These are phyloP conservation scores for Maudiozyma barnettii DNA, from an alignment of 805 yeast genomes.

Conservation along the genomic window DNA sequence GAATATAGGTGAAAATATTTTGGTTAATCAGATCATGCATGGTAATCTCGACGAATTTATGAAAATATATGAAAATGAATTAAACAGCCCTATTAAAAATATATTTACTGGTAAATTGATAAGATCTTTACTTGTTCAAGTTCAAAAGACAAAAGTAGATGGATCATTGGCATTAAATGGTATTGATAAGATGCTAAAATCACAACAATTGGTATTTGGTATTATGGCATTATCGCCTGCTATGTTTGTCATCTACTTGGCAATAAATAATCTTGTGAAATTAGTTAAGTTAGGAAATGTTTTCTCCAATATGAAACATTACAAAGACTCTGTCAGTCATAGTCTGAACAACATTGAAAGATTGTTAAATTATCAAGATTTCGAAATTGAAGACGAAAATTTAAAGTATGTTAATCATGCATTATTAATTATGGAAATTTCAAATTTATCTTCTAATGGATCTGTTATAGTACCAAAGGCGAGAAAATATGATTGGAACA, in stretches of 20 bases:
- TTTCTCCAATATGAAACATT: constrained; percentile 20
- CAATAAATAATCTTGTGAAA: constrained; percentile 28
- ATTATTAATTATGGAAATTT: constrained; percentile 53
- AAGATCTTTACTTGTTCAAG: constrained; percentile 72
- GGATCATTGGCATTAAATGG: constrained; percentile 86
- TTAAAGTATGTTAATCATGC: constrained; percentile 42
- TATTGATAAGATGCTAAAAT: constrained; percentile 77
- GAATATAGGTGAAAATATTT: not conserved
- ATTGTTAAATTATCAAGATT: constrained; percentile 31
- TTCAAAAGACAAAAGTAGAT: constrained; percentile 95
- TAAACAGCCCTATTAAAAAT: constrained; percentile 58
- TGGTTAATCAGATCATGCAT: constrained; percentile 37
- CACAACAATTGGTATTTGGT: constrained; percentile 92
- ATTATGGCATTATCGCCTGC: constrained; percentile 84
- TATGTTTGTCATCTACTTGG: constrained; percentile 44
- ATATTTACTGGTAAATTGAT: constrained; percentile 58
- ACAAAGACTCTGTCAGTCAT: constrained; percentile 22
- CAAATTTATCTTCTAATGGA: constrained; percentile 46
- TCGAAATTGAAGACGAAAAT: constrained; percentile 9
- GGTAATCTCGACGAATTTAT: constrained; percentile 78
- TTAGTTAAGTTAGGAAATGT: constrained; percentile 17
- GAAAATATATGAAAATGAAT: constrained; percentile 69
- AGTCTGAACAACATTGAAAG: constrained; percentile 52
- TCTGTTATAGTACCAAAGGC: constrained; percentile 40
- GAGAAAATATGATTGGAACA: constrained; percentile 45